Percentiles rank a stretch among this genome's conserved stretches.
Evolutionary conservation across 2,329 filamentous ascomycete species (phyloP).

Genomic region (Phialophora verrucosa): DNA sequence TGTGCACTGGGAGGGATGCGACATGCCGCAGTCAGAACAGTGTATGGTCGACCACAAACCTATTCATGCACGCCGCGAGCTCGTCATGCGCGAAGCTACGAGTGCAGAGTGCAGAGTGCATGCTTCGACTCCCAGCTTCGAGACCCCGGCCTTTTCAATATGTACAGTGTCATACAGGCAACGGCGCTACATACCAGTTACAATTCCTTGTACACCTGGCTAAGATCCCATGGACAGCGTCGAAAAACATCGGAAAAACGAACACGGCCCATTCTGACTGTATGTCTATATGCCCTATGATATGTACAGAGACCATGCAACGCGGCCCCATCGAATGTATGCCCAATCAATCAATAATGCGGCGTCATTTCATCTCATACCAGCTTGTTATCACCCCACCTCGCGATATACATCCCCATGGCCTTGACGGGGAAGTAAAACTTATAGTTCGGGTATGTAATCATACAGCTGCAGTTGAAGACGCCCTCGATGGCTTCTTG

Average conservation of each 20-base stretch:
- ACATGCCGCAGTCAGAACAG: not conserved
- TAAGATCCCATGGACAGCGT: not conserved
- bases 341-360: not conserved
- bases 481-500: slow-evolving; percentile 97
- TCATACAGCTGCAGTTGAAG: slow-evolving; percentile 99
- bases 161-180: not conserved
- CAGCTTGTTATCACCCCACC: slow-evolving; percentile 70
- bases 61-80: not conserved
- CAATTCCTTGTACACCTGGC: not conserved
- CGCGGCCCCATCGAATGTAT: no score
- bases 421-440: slow-evolving; percentile 95
- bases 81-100: not conserved
- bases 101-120: not conserved
- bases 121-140: not conserved
- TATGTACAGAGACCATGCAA: not conserved
- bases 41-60: not conserved
- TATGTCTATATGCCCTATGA: not conserved
- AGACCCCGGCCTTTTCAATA: not conserved
- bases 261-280: not conserved
- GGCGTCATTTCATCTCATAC: slow-evolving; percentile 7
- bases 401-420: slow-evolving; percentile 81
- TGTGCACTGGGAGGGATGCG: not conserved
- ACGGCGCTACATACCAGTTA: not conserved
- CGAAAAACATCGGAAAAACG: not conserved
- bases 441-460: slow-evolving; percentile 99